Base-by-base conservation (phyloP, 345 rosid genomes). In the Aquilaria yunnanensis region DNA sequence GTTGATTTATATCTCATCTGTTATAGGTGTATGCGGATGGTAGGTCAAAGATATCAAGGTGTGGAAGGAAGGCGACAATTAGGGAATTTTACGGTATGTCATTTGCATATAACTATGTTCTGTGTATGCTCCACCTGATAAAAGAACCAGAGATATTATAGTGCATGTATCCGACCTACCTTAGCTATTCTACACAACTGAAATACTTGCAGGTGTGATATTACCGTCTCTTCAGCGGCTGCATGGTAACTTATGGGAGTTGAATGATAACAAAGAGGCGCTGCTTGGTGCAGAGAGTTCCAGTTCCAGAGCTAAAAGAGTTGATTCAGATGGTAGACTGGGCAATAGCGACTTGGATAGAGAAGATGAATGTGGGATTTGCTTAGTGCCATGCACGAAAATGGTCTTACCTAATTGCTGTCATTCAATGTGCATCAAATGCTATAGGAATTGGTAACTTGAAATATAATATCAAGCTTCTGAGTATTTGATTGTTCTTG, bases 321-420 rank as follows among this genome's bases (percentile, higher is more conserved):
- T 68, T 48, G 86, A 83, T 48, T 80, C 75, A 31, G 85, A 79
- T 66, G 67, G 46, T 45, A 80, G 75, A 75, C 56, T 76, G 57
- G 51, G 70, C 53, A 79, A 75, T 67, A 37, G 78, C 32, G 92
- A 90, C 72, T 67, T 75, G 46, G 95, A 90, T 59, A 85, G 97
- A 74, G 99, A 94, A 78, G 89, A 88, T 41, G 99, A 94, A 77
- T 94, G 99, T 30, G 99, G 96, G 60, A 94, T 94, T 61, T 94
- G 99, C 83, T 84, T 94, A 68, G 97, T 86, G 81, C 93, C 96
- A 47, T 94, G 97, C 76, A 81, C 96, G 55, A 90, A 88, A 68
- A 82, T 94, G 88, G 99, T 90, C 57, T 57, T 90, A 52, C 99
- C 99, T 32, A 86, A 81, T 70, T 90, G 99, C 54, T 94, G 92